These are phyloP conservation scores for Xylaria flabelliformis DNA, from an alignment of 495 filamentous ascomycete species.

Conservation along the genomic window DNA sequence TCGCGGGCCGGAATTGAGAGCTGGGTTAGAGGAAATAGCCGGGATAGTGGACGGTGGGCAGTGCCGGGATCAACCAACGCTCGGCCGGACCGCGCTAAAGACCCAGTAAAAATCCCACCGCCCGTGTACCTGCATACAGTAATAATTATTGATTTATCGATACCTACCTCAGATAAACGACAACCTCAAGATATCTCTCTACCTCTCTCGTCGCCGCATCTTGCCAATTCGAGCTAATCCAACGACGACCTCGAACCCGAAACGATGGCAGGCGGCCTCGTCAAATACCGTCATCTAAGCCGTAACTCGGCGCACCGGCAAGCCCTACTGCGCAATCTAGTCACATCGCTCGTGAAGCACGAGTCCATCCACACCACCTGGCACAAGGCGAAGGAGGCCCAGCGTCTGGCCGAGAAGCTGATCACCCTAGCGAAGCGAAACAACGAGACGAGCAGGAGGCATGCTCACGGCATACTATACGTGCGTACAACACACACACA, in stretches of 20 bases:
- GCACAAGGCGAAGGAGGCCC: constrained; percentile 96
- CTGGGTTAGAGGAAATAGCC: neutral
- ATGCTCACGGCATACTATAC: constrained; percentile 77
- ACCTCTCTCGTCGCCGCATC: too few relatives aligned
- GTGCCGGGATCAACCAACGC: constrained; percentile 2
- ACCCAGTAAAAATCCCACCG: neutral
- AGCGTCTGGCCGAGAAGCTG: constrained; percentile 88
- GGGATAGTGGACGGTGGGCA: too few relatives aligned
- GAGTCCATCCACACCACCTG: constrained; percentile 94
- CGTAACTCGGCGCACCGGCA: constrained; percentile 85
- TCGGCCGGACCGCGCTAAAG: constrained; percentile 4
- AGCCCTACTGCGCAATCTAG: constrained; percentile 92
- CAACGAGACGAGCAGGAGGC: constrained; percentile 72
- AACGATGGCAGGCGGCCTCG: constrained; percentile 80
- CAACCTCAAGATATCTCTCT: neutral
- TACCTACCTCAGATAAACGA: neutral
- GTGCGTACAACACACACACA: constrained; percentile 59
- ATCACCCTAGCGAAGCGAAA: constrained; percentile 93
- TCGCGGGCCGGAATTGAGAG: constrained; percentile 21
- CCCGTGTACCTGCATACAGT: neutral
- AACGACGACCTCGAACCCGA: neutral
- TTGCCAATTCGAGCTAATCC: neutral
- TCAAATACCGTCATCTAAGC: constrained; percentile 85
- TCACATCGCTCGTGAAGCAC: constrained; percentile 91
- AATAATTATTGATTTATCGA: constrained; percentile 14